A percentile compares a stretch with the other conserved stretches of the same genome.
phyloP scores from a whole-genome alignment of 768 basidiomycete genomes.

The Mycena indigotica region DNA sequence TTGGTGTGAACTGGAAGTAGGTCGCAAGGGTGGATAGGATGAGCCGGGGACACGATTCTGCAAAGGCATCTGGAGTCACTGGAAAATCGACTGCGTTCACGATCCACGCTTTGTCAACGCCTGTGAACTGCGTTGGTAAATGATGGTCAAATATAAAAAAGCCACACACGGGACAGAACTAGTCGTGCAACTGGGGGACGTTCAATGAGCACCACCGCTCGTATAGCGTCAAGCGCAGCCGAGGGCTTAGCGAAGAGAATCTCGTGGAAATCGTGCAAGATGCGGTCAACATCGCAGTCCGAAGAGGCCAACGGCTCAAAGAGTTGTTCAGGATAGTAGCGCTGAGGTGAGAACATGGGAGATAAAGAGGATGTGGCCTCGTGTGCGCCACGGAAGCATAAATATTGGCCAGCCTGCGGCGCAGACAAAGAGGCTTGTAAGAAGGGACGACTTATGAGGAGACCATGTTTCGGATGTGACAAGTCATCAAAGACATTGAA shows the following conservation, averaged over 20 bases:
- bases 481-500: too few species aligned
- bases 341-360: not conserved
- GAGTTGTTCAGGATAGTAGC: slow-evolving; percentile 11
- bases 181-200: slow-evolving; percentile 10
- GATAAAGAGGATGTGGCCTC: not conserved
- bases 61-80: slow-evolving; percentile 22
- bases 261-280: slow-evolving; percentile 29
- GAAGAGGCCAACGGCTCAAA: slow-evolving; percentile 22
- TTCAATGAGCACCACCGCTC: slow-evolving; percentile 6
- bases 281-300: slow-evolving; percentile 22
- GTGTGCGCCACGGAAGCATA: slow-evolving; percentile 3
- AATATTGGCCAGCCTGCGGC: not conserved
- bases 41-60: slow-evolving; percentile 21
- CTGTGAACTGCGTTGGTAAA: slow-evolving; percentile 9
- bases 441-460: too few species aligned
- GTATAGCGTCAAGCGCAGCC: slow-evolving; percentile 4
- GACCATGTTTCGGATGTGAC: too few species aligned
- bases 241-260: slow-evolving; percentile 10
- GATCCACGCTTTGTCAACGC: slow-evolving; percentile 28
- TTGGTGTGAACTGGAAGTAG: slow-evolving; percentile 19
- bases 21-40: slow-evolving; percentile 31
- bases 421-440: too few species aligned
- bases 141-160: not conserved
- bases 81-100: slow-evolving; percentile 33
- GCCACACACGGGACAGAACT: slow-evolving; percentile 12